Base-by-base conservation (phyloP, 2,329 filamentous ascomycete genomes). In the Curvularia sp. region DNA sequence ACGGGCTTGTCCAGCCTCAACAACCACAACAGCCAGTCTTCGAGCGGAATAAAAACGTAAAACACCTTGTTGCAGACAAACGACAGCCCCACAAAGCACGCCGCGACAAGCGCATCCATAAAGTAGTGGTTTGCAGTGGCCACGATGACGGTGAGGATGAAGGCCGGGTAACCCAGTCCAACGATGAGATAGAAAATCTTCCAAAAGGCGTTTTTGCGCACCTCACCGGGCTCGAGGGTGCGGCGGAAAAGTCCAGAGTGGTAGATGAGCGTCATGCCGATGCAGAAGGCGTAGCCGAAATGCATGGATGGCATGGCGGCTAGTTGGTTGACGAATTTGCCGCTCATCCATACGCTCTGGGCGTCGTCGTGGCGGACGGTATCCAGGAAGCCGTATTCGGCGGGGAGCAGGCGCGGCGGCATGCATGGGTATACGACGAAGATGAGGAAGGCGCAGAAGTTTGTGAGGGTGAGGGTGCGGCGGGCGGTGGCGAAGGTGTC, bases 41-140 rank as follows among this genome's bases (percentile, higher is more conserved):
- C 84, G 8, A 82, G 64, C 0, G 84, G 84, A 5, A 85, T 71
- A 12, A 86, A 76, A 9, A 82, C 74, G 49, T 82, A 76, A 69
- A 84, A 83, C 22, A 85, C 63, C 55, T 78, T 77, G 68, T 86
- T 86, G 62, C 77, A 77, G 5, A 77, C 47, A 62, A 84, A 85
- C 2, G 80, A 79, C 12, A 84, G 48, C 4, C 77, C 72, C 3
- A 83, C 82, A 20, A 82, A 83, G 57, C 79, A 74, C 1, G 79
- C 80, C 12, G 83, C 83, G 5, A 83, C 79, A 15, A 81, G 67
- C 0, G 84, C 84, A 66, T 86, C 84, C 57, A 86, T 76, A 75
- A 81, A 85, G 72, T 85, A 89, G 68, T 86, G 86, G 66, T 88
- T 88, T 33, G 85, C 86, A 0, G 86, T 88, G 15, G 85, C 83